These are phyloP conservation scores for Fomitopsis betulina DNA, from an alignment of 1,284 basidiomycete genomes.

Conservation along the genomic window DNA sequence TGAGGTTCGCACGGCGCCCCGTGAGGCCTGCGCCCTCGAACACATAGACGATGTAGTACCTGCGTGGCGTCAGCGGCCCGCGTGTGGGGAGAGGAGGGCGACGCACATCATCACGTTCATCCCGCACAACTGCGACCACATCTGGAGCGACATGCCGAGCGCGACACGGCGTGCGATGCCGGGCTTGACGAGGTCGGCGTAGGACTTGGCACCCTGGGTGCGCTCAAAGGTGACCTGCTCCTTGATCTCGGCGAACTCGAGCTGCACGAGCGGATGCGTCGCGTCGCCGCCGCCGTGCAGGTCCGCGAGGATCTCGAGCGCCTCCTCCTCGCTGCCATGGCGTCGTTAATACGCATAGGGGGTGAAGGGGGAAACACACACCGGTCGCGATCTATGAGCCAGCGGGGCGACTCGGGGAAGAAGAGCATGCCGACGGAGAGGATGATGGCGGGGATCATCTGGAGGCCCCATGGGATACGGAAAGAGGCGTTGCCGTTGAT, in stretches of 20 bases:
- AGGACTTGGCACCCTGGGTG: conserved; percentile 68
- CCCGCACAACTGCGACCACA: conserved; percentile 45
- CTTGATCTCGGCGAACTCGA: conserved; percentile 80
- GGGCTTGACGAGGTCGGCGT: conserved; percentile 56
- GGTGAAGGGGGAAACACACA: conserved; percentile 18
- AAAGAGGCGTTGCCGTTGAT: conserved; percentile 66
- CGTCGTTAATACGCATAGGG: conserved; percentile 5
- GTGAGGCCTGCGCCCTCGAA: conserved; percentile 75
- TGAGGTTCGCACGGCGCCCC: conserved; percentile 64
- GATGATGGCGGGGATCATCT: conserved; percentile 71
- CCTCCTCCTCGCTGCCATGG: conserved; percentile 54
- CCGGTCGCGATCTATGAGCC: conserved; percentile 60
- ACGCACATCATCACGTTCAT: conserved; percentile 63
- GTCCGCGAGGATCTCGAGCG: conserved; percentile 73
- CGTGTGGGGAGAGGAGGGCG: not conserved
- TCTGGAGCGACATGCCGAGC: conserved; percentile 39
- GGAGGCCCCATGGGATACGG: conserved; percentile 77
- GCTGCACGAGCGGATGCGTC: conserved; percentile 60
- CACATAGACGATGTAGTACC: conserved; percentile 75
- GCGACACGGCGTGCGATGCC: conserved; percentile 40
- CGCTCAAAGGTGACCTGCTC: conserved; percentile 70
- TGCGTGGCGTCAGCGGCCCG: conserved; percentile 13
- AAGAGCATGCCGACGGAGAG: conserved; percentile 63
- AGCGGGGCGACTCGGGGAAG: conserved; percentile 68
- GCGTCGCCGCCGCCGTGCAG: conserved; percentile 73